These are phyloP conservation scores for Linanthus parryae DNA, from an alignment of 148 eudicot species.

Conservation along the genomic window DNA sequence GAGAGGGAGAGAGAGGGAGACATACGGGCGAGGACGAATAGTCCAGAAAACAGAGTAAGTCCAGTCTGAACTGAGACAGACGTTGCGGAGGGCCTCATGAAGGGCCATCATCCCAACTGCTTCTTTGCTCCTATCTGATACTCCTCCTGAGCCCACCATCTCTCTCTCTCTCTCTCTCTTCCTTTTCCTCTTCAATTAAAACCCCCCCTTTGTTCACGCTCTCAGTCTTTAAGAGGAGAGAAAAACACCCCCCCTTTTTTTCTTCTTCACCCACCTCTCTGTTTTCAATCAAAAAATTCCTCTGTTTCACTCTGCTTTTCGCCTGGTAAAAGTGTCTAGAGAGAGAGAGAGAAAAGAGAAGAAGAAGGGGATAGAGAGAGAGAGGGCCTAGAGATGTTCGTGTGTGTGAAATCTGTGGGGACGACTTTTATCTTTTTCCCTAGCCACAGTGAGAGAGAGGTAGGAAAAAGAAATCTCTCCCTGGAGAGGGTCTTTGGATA, in stretches of 20 bases:
- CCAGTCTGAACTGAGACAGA: slow-evolving; percentile 91
- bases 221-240: slow-evolving; percentile 12
- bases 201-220: not conserved
- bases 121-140: slow-evolving; percentile 74
- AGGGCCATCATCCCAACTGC: slow-evolving; percentile 99
- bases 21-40: slow-evolving; percentile 89
- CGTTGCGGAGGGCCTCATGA: slow-evolving; percentile 85
- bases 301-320: not conserved
- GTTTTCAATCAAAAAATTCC: not conserved
- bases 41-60: slow-evolving; percentile 99
- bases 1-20: slow-evolving; percentile 5
- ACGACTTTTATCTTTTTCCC: no score
- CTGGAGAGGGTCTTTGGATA: no score
- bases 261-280: not conserved
- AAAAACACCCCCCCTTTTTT: slow-evolving; percentile 9
- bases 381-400: no score
- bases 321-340: not conserved
- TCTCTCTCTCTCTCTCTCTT: slow-evolving; percentile 35
- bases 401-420: no score
- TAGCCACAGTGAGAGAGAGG: no score
- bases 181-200: slow-evolving; percentile 6
- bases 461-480: no score
- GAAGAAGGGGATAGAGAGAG: not conserved
- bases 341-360: not conserved
- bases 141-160: slow-evolving; percentile 69